Base-by-base conservation (phyloP, 2,329 filamentous ascomycete genomes). In the Colletotrichum aenigma region DNA sequence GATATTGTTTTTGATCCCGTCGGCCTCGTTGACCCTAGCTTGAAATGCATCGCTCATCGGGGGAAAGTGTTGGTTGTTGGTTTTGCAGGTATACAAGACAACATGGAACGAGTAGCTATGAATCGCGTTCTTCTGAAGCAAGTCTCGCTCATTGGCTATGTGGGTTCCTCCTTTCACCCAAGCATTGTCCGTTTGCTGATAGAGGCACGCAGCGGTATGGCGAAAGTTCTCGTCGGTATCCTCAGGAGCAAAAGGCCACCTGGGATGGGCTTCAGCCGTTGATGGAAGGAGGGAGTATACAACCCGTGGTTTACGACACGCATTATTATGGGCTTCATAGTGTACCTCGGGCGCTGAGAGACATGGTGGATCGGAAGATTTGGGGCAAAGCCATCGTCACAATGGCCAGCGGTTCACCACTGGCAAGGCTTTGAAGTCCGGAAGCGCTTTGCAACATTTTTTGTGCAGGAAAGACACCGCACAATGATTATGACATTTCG, bases 1-100 rank as follows among this genome's bases (percentile, higher is more conserved):
- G 87, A 93, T 82, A 85, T 91, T 0, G 88, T 92, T 15, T 90
- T 89, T 78, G 91, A 93, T 82, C 86, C 88, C 9, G 90, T 92
- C 13, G 91, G 91, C 1, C 84, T 90, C 28, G 89, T 92, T 9
- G 86, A 89, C 75, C 86, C 86, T 74, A 89, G 88, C 52, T 80
- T 93, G 32, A 87, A 87, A 74, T 91, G 89, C 77, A 81, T 91
- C 36, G 89, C 85, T 28, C 88, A 91, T 79, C 85, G 87, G 43
- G 91, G 90, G 0, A 83, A 87, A 36, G 82, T 93, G 21, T 85
- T 93, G 3, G 83, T 93, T 32, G 85, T 92, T 3, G 91, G 91
- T 0, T 93, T 93, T 79, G 91, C 90, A 7, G 91, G 88, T 1
- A 84, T 87, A 65, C 86, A 81, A 18, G 89, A 89, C 0, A 82